Conservation (phyloP, 2,329 filamentous ascomycete species). For the Lasiodiplodia citricola region DNA sequence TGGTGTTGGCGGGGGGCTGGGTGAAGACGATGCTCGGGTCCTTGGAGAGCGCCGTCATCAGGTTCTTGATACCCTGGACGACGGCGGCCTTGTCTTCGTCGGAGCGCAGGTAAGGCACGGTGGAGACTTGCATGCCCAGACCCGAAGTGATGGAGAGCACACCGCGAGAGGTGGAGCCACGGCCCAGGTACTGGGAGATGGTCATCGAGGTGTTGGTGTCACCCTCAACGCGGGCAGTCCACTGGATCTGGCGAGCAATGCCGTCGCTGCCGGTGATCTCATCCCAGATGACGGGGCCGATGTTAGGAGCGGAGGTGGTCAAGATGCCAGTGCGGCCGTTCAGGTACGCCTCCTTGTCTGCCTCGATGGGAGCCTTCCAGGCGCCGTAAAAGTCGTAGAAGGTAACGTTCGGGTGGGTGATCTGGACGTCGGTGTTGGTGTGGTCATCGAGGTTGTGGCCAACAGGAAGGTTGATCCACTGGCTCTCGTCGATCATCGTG, state of each 20-base stretch:
- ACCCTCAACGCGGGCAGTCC: slow-evolving; percentile 68
- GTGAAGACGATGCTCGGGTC: slow-evolving; percentile 61
- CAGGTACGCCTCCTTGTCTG: slow-evolving; percentile 49
- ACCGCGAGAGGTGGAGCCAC: slow-evolving; percentile 66
- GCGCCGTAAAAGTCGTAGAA: slow-evolving; percentile 72
- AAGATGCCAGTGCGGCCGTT: slow-evolving; percentile 63
- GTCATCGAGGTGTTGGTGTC: slow-evolving; percentile 39
- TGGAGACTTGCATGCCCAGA: slow-evolving; percentile 64
- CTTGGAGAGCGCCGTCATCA: slow-evolving; percentile 60
- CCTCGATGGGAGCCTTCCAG: slow-evolving; percentile 52
- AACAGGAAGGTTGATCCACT: slow-evolving; percentile 60
- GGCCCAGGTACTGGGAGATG: slow-evolving; percentile 64
- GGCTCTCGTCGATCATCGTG: slow-evolving; percentile 49
- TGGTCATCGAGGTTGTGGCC: slow-evolving; percentile 57
- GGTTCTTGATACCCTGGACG: slow-evolving; percentile 66
- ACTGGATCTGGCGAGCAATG: slow-evolving; percentile 68
- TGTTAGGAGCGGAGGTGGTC: slow-evolving; percentile 69
- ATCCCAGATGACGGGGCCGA: slow-evolving; percentile 67
- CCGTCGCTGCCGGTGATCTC: slow-evolving; percentile 63
- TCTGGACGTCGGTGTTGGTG: slow-evolving; percentile 63
- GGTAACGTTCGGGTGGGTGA: slow-evolving; percentile 57
- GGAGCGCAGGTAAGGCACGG: slow-evolving; percentile 64
- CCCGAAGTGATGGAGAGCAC: slow-evolving; percentile 64
- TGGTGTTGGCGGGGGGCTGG: slow-evolving; percentile 49
- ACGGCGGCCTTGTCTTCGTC: slow-evolving; percentile 66